A percentile compares a stretch with the other conserved stretches of the same genome.
These are phyloP conservation scores for Wickerhamiella spandovensis DNA, from an alignment of 805 yeast genomes.

Conservation along the genomic window DNA sequence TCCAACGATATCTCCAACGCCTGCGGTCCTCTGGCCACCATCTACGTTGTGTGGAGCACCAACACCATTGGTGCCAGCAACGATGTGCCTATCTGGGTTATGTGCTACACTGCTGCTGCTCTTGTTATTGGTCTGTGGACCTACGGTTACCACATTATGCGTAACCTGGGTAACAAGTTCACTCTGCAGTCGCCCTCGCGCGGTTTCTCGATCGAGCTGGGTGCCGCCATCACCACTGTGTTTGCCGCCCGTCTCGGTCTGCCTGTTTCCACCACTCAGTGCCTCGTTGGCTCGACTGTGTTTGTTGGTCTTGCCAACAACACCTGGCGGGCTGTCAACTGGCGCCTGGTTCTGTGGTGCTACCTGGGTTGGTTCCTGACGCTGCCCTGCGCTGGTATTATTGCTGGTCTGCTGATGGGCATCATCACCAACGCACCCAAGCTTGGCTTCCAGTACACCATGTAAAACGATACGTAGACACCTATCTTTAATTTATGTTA, in stretches of 20 bases:
- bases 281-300: slow-evolving; percentile 68
- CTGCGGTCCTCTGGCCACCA: slow-evolving; percentile 58
- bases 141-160: slow-evolving; percentile 58
- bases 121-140: slow-evolving; percentile 59
- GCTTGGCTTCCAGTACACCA: slow-evolving; percentile 19
- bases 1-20: slow-evolving; percentile 72
- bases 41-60: slow-evolving; percentile 47
- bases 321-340: slow-evolving; percentile 50
- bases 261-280: slow-evolving; percentile 69
- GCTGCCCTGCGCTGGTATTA: slow-evolving; percentile 57
- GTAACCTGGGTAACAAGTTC: slow-evolving; percentile 57
- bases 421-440: slow-evolving; percentile 54
- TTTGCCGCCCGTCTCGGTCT: slow-evolving; percentile 61
- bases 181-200: slow-evolving; percentile 67
- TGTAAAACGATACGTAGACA: no score
- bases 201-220: slow-evolving; percentile 64
- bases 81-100: slow-evolving; percentile 59
- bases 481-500: neutral
- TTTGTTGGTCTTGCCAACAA: slow-evolving; percentile 61
- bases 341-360: slow-evolving; percentile 65
- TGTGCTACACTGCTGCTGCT: slow-evolving; percentile 53
- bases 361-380: slow-evolving; percentile 63
- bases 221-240: slow-evolving; percentile 63
- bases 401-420: slow-evolving; percentile 54
- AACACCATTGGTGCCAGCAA: slow-evolving; percentile 31